These are phyloP conservation scores for Metschnikowia anglica DNA, from an alignment of 805 yeast genomes.

Conservation along the genomic window DNA sequence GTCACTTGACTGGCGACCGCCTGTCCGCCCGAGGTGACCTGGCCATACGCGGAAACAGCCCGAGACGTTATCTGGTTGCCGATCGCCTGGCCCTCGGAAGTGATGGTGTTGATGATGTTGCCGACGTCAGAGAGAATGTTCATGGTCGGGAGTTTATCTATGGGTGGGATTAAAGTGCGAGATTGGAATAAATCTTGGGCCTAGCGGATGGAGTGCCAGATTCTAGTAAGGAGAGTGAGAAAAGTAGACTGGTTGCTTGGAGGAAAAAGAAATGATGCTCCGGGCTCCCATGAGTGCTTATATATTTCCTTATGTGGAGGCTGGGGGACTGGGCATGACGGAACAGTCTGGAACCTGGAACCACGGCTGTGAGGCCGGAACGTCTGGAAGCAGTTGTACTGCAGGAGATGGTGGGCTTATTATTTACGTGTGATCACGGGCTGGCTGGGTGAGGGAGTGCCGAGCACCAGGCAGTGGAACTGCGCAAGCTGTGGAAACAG, in stretches of 20 bases:
- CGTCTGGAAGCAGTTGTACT: too few relatives aligned
- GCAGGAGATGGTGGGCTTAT: too few relatives aligned
- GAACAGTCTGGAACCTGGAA: neutral
- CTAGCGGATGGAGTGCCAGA: too few relatives aligned
- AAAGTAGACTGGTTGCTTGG: too few relatives aligned
- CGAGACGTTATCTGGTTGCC: slow-evolving; percentile 9
- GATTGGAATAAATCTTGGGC: too few relatives aligned
- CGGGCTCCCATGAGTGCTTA: neutral
- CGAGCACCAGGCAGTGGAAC: too few relatives aligned
- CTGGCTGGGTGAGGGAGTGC: too few relatives aligned
- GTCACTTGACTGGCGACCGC: neutral
- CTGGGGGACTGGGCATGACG: neutral
- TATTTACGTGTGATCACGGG: too few relatives aligned
- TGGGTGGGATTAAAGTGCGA: neutral
- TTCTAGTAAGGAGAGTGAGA: too few relatives aligned
- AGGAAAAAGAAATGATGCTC: too few relatives aligned
- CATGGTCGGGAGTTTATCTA: slow-evolving; percentile 1
- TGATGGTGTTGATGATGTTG: slow-evolving; percentile 9
- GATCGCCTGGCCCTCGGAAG: slow-evolving; percentile 10
- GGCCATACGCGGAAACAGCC: slow-evolving; percentile 13
- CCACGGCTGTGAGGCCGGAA: slow-evolving; percentile 1
- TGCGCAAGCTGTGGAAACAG: too few relatives aligned
- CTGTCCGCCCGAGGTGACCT: neutral
- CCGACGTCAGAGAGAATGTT: slow-evolving; percentile 9
- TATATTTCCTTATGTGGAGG: neutral